Evolutionary conservation across 179 eudicot species (phyloP), one percentile per base, ranked within the genome.

Genomic region (Amaranthus tricolor): DNA sequence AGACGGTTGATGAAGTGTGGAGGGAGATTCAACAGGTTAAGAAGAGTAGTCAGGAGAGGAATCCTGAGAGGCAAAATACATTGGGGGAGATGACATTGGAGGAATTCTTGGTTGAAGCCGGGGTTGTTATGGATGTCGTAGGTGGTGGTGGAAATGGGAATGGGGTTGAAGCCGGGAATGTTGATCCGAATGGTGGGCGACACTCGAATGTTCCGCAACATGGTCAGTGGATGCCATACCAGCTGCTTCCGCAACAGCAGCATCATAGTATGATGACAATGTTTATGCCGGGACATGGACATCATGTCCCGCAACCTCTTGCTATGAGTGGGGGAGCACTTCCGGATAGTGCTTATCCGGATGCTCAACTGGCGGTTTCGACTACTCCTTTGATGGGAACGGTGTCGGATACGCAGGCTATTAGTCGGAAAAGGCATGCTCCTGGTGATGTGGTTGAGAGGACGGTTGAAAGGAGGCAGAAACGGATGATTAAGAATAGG

Each of bases 401-500:
- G 21, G 71, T 72, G 53, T 73, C 77, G 0, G 82, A 79, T 70
- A 70, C 75, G 9, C 84, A 79, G 70, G 71, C 75, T 0, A 66
- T 67, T 67, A 84, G 82, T 5, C 72, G 84, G 59, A 84, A 84
- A 71, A 84, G 86, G 81, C 65, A 64, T 48, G 78, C 73, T 55
- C 67, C 80, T 40, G 80, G 86, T 65, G 85, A 72, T 69, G 62
- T 85, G 75, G 83, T 80, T 20, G 86, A 86, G 79, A 86, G 81
- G 82, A 82, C 85, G 0, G 88, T 89, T 66, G 94, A 89, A 76
- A 82, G 91, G 74, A 85, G 90, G 77, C 89, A 88, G 74, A 86
- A 87, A 57, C 78, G 91, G 70, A 88, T 88, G 91, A 89, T 89
- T 59, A 89, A 89, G 85, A 89, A 89, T 73, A 68, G 92, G 64